phyloP scores from a whole-genome alignment of 23 red algal species.

The Gracilaria caudata region DNA sequence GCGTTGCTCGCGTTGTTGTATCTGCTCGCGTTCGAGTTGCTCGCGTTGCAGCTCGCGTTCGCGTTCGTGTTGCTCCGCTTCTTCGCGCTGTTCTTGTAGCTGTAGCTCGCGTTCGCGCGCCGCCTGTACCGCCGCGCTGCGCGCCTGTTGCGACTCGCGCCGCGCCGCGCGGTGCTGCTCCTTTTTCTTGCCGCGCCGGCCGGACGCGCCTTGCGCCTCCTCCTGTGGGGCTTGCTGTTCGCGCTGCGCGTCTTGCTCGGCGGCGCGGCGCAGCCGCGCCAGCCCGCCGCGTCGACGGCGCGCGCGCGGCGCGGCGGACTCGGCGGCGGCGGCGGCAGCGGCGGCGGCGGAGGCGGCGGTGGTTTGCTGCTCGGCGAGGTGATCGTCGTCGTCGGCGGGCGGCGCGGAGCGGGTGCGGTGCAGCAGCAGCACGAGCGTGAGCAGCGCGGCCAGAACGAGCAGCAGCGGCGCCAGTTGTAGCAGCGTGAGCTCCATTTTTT shows the following conservation, averaged over 20 bases:
- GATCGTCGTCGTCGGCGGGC: neutral
- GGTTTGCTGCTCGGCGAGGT: too few relatives aligned
- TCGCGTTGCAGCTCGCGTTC: neutral
- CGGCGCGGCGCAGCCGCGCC: slow-evolving; percentile 43
- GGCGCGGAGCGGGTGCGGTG: neutral
- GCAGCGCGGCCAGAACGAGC: neutral
- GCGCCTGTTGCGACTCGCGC: slow-evolving; percentile 55
- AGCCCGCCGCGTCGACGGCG: slow-evolving; percentile 58
- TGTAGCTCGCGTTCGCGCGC: slow-evolving; percentile 42
- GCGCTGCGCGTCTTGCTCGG: neutral
- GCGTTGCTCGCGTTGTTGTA: slow-evolving; percentile 35
- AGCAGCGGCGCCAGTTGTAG: neutral
- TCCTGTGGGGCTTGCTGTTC: neutral
- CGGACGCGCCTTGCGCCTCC: neutral
- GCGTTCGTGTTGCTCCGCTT: slow-evolving; percentile 18
- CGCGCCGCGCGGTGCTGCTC: slow-evolving; percentile 72
- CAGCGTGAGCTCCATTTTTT: neutral
- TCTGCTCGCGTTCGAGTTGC: slow-evolving; percentile 13
- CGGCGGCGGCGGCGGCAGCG: neutral
- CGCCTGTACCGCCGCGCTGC: slow-evolving; percentile 29
- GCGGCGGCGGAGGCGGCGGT: neutral
- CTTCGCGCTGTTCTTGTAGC: slow-evolving; percentile 17
- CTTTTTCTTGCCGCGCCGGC: slow-evolving; percentile 69
- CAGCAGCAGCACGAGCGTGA: neutral
- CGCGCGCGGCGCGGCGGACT: slow-evolving; percentile 7